phyloP scores from a whole-genome alignment of 331 rosid species.

The Erythrophleum ivorense region DNA sequence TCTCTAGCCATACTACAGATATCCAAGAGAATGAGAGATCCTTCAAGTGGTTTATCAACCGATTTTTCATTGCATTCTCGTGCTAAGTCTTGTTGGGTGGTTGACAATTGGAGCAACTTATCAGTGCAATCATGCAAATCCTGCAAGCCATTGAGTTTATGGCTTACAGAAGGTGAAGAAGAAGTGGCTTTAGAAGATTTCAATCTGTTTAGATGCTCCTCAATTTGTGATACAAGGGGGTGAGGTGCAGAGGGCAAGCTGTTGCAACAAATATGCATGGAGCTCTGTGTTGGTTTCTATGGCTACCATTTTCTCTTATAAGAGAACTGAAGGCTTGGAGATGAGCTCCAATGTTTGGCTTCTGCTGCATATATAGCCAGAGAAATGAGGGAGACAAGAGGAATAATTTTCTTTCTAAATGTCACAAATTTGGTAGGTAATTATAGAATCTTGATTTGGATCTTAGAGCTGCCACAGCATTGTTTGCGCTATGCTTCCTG shows the following conservation, averaged over 20 bases:
- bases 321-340: background rate
- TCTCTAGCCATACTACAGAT: constrained; percentile 43
- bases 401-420: constrained; percentile 11
- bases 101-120: constrained; percentile 46
- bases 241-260: constrained; percentile 42
- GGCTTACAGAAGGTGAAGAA: constrained; percentile 39
- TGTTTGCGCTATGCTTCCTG: constrained; percentile 27
- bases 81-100: constrained; percentile 39
- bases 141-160: constrained; percentile 40
- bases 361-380: constrained; percentile 3
- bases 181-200: constrained; percentile 37
- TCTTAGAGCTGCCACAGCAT: background rate
- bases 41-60: constrained; percentile 37
- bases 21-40: constrained; percentile 45
- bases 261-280: constrained; percentile 33
- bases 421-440: constrained; percentile 8
- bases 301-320: constrained; percentile 23
- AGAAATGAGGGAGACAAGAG: constrained; percentile 22
- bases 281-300: constrained; percentile 3
- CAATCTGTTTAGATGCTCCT: constrained; percentile 46
- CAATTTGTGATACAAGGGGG: constrained; percentile 31
- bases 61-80: constrained; percentile 27
- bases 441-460: too few species aligned
- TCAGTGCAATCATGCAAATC: constrained; percentile 44
- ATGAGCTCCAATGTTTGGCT: background rate